These are phyloP conservation scores for Aspergillus funiculosus DNA, from an alignment of 495 filamentous ascomycete species.

Conservation along the genomic window DNA sequence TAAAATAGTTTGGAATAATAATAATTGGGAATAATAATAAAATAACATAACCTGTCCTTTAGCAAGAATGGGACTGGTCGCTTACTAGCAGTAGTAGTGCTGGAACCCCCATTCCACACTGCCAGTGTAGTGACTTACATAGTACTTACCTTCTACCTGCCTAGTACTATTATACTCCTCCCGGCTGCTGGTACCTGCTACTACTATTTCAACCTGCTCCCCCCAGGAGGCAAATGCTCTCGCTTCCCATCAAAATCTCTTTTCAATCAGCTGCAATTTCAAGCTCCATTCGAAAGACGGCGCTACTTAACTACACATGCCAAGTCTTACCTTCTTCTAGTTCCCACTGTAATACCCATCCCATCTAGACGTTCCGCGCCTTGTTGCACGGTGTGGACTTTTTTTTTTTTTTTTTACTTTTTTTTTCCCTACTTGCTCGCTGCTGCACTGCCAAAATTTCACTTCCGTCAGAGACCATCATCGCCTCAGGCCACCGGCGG, in stretches of 20 bases:
- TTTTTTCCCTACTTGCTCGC: conserved; percentile 8
- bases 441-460: conserved; percentile 9
- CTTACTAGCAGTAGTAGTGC: no score
- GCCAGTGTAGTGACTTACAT: conserved; percentile 3
- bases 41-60: no score
- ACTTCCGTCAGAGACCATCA: conserved; percentile 30
- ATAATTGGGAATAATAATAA: conserved; percentile 4
- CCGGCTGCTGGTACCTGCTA: no score
- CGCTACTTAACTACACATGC: conserved; percentile 6
- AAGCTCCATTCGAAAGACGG: no score
- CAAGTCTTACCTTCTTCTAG: conserved; percentile 15
- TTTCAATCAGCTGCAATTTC: conserved; percentile 9
- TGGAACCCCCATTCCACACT: conserved; percentile 1
- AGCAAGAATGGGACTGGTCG: conserved; percentile 8
- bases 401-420: conserved; percentile 13
- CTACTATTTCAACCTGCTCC: conserved; percentile 25
- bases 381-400: conserved; percentile 18
- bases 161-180: not conserved
- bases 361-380: conserved; percentile 26
- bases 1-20: not conserved
- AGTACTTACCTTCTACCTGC: conserved; percentile 4
- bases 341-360: conserved; percentile 18
- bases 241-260: conserved; percentile 5
- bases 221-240: conserved; percentile 14
- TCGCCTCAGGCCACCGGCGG: conserved; percentile 34